Conservation (phyloP, 2,329 filamentous ascomycete species). For the Aspergillus intermedius region DNA sequence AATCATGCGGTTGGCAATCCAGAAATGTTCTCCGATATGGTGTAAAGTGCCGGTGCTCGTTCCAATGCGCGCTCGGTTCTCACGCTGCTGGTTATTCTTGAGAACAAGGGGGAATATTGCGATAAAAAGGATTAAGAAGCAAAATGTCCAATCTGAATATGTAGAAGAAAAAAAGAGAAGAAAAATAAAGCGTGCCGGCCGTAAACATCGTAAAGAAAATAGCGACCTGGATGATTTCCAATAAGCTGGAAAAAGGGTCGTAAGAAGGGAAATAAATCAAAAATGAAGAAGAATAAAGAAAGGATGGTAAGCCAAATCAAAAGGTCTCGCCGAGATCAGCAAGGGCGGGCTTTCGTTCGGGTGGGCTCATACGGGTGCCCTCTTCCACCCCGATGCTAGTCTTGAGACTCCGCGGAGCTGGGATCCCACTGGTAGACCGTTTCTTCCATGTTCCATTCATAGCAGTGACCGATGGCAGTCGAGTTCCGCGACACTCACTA, state of each 20-base stretch:
- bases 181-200: slow-evolving; percentile 13
- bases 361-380: slow-evolving; percentile 43
- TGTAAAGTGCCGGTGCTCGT: not conserved
- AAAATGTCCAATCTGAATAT: slow-evolving; percentile 8
- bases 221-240: slow-evolving; percentile 1
- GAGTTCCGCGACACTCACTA: slow-evolving; percentile 22
- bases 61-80: not conserved
- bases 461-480: not conserved
- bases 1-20: not conserved
- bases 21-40: too few relatives aligned
- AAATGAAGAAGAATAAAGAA: slow-evolving; percentile 2
- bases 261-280: not conserved
- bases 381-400: slow-evolving; percentile 30
- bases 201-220: slow-evolving; percentile 14
- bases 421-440: slow-evolving; percentile 45
- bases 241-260: too few relatives aligned
- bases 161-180: not conserved
- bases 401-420: slow-evolving; percentile 34
- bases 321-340: slow-evolving; percentile 54
- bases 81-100: not conserved
- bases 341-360: slow-evolving; percentile 44
- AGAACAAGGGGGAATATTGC: slow-evolving; percentile 4
- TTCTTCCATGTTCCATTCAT: slow-evolving; percentile 34
- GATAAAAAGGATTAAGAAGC: slow-evolving; percentile 6
- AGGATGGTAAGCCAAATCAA: slow-evolving; percentile 24